Evolutionary conservation across 148 eudicot genomes (phyloP), one percentile per base, ranked within the genome.

Genomic region (Vaccinium vitisidaea): DNA sequence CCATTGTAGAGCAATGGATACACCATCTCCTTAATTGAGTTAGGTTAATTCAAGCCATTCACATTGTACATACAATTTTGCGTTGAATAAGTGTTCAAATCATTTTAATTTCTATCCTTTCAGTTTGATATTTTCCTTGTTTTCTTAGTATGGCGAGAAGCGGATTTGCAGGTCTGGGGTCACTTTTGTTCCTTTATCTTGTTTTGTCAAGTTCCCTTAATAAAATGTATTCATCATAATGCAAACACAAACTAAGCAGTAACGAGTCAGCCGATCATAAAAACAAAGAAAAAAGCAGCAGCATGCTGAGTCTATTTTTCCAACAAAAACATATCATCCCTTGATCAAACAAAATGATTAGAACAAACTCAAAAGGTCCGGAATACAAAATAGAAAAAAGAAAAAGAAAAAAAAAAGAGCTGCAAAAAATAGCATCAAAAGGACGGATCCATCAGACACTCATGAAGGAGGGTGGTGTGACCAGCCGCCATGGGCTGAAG

Each of bases 1-100:
- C 85, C 25, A 78, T 95, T 19, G 91, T 94, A 39, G 88, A 90
- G 83, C 89, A 97, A 87, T 97, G 99, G 99, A 85, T 95, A 78
- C 88, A 91, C 86, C 95, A 97, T 83, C 98, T 97, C 12, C 90
- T 92, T 70, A 83, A 85, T 80, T 92, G 39, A 84, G 84, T 27
- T 86, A 15, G 9, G 5, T 55, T 15, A 25, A 67, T n/a, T 55
- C 54, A 3, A 76, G 58, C 49, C 46, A 75, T 76, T 56, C 73
- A 25, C 25, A 55, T 7, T 75, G 80, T 83, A 25, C 25, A 75
- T 19, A 25, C 69, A 19, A 69, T 36, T 43, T 23, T 6, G 14
- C 23, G 13, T 14, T 65, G n/a, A 73, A 71, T 71, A 71, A 71
- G 75, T 71, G 75, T 32, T 13, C 32, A 65, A 23, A 65, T 65